Evolutionary conservation across 495 filamentous ascomycete species (phyloP), one percentile per base, ranked within the genome.

Genomic region (Glarea lozoyensis): DNA sequence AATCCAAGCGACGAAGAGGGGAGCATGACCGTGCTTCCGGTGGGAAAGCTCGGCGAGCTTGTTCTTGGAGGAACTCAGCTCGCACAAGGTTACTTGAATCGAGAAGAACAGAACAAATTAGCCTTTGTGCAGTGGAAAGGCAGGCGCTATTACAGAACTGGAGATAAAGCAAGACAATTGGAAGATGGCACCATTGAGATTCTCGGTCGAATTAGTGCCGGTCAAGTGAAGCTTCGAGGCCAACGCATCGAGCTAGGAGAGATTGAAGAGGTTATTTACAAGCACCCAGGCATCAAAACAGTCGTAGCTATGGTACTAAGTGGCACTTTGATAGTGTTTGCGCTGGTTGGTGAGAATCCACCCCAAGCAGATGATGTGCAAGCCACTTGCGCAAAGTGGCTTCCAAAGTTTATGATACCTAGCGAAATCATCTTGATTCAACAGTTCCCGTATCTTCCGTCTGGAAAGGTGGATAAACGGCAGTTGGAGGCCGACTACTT

Each of bases 221-320:
- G 84, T 2, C 87, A 94, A 56, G 76, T 94, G 12, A 94, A 94
- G 54, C 63, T 94, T 4, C 70, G 84, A 17, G 87, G 87, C 2
- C 87, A 90, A 56, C 66, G 87, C 35, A 69, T 94, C 20, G 87
- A 94, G 51, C 75, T 94, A 1, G 86, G 85, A 1, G 87, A 93
- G 55, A 70, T 92, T 10, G 88, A 94, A 52, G 74, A 84, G 42
- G 76, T 75, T 12, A 69, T 82, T 58, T 75, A 39, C 68, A 71
- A 47, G 63, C 73, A 1, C 55, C 46, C 50, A 19, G 54, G 50
- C 12, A 68, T 76, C 15, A 64, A 61, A 27, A 67, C 63, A 36
- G 76, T 73, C 4, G 68, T 81, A 29, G 81, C 73, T 3, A 66
- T 71, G 12, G 72, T 92, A 1, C 63, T 82, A 27, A 60, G 63